Percentiles rank a stretch among this genome's conserved stretches.
These are phyloP conservation scores for Chytriomyces sp. DNA, from an alignment of 192 early-diverging fungal genomes.

Conservation along the genomic window DNA sequence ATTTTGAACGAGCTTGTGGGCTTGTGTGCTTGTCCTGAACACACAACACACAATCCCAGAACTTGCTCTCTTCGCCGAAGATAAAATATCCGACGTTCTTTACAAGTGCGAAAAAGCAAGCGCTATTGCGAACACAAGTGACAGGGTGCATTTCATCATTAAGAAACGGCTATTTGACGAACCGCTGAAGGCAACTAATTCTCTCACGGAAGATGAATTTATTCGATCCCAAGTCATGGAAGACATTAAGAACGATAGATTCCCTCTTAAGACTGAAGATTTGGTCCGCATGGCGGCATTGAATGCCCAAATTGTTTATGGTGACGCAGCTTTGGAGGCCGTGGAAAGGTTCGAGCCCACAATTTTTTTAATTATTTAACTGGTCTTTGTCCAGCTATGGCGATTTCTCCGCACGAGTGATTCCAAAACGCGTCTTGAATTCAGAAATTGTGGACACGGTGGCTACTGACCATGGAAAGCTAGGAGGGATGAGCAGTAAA, in stretches of 20 bases:
- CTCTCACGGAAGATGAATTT: conserved; percentile 37
- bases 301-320: conserved; percentile 39
- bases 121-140: background rate
- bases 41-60: conserved; percentile 11
- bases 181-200: conserved; percentile 17
- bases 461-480: conserved; percentile 10
- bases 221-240: conserved; percentile 41
- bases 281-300: conserved; percentile 30
- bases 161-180: conserved; percentile 46
- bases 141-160: conserved; percentile 45
- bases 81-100: conserved; percentile 47
- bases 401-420: conserved; percentile 25
- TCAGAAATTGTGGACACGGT: conserved; percentile 16
- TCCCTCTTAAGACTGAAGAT: conserved; percentile 42
- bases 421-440: conserved; percentile 26
- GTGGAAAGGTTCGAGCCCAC: conserved; percentile 15
- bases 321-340: conserved; percentile 35
- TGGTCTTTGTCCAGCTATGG: conserved; percentile 22
- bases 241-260: conserved; percentile 37
- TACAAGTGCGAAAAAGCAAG: conserved; percentile 42
- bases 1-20: background rate
- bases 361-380: background rate
- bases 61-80: conserved; percentile 37
- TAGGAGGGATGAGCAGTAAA: conserved; percentile 5
- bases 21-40: background rate